These are phyloP conservation scores for Lotmaria passim DNA, from an alignment of 208 protist species.

Conservation along the genomic window DNA sequence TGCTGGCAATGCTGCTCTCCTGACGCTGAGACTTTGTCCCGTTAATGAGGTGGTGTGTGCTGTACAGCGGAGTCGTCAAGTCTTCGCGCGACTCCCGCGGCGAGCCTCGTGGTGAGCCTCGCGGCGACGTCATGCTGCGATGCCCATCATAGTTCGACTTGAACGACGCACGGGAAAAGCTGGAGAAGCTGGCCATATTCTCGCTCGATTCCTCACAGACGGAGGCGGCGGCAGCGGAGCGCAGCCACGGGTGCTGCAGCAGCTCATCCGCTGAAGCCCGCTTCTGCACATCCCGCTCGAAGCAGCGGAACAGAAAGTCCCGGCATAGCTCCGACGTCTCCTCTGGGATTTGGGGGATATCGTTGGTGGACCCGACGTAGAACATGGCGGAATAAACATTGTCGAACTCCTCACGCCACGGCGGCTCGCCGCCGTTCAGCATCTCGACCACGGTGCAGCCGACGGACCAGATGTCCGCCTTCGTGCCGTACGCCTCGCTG, in stretches of 20 bases:
- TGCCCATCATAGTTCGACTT: constrained; percentile 8
- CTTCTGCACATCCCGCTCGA: constrained; percentile 75
- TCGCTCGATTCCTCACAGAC: constrained; percentile 27
- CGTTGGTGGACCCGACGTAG: constrained; percentile 73
- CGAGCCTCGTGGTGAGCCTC: constrained; percentile 6
- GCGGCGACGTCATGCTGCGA: neutral
- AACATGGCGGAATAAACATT: constrained; percentile 85
- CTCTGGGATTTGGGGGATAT: constrained; percentile 70
- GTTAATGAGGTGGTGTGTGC: neutral
- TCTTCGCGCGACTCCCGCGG: constrained; percentile 20
- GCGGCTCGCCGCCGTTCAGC: constrained; percentile 82
- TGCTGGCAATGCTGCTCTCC: constrained; percentile 19
- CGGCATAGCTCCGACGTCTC: constrained; percentile 76
- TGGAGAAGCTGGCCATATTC: constrained; percentile 27
- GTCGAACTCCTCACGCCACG: constrained; percentile 81
- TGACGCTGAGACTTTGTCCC: constrained; percentile 1
- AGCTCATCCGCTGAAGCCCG: constrained; percentile 75
- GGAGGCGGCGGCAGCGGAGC: constrained; percentile 28
- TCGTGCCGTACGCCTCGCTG: constrained; percentile 81
- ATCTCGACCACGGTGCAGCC: constrained; percentile 94
- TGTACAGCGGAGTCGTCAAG: constrained; percentile 13
- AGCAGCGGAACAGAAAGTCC: constrained; percentile 74
- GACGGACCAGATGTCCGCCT: constrained; percentile 93
- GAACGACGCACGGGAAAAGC: constrained; percentile 15
- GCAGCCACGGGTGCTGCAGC: constrained; percentile 75